Evolutionary conservation across 2,329 filamentous ascomycete species (phyloP).

Genomic region (Sphaerulina vaccinii): DNA sequence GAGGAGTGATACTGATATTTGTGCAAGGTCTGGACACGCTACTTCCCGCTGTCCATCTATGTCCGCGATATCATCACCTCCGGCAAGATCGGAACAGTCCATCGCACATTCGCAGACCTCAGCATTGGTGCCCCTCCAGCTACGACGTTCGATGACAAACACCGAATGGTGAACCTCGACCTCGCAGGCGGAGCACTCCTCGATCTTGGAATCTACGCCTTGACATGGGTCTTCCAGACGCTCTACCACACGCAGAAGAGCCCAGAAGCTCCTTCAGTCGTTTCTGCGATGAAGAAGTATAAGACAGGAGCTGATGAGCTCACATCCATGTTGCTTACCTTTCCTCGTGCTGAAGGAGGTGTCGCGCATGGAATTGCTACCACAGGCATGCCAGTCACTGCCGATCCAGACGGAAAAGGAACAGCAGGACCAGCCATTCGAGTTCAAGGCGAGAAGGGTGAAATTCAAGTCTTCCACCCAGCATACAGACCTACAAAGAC

Average conservation of each 20-base stretch:
- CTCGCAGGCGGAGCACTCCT: slow-evolving; percentile 80
- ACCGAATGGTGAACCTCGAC: slow-evolving; percentile 81
- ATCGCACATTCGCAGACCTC: slow-evolving; percentile 57
- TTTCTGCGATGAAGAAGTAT: slow-evolving; percentile 69
- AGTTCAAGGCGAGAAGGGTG: slow-evolving; percentile 76
- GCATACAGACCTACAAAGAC: slow-evolving; percentile 63
- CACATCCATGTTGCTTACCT: slow-evolving; percentile 74
- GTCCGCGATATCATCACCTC: slow-evolving; percentile 64
- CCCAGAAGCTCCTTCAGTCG: slow-evolving; percentile 65
- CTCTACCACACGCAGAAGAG: slow-evolving; percentile 73
- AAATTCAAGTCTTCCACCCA: slow-evolving; percentile 75
- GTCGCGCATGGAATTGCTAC: slow-evolving; percentile 65
- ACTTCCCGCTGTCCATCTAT: slow-evolving; percentile 79
- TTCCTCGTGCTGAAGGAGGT: slow-evolving; percentile 57
- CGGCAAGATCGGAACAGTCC: slow-evolving; percentile 55
- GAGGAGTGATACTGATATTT: slow-evolving; percentile 1
- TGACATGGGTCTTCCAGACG: slow-evolving; percentile 89
- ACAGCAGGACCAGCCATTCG: slow-evolving; percentile 66
- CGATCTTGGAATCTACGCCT: slow-evolving; percentile 82
- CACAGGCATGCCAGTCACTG: slow-evolving; percentile 61
- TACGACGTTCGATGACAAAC: slow-evolving; percentile 57
- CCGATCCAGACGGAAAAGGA: slow-evolving; percentile 61
- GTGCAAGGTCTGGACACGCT: slow-evolving; percentile 73
- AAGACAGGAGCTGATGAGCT: slow-evolving; percentile 73
- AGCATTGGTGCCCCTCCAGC: slow-evolving; percentile 62